Conservation (phyloP, 768 basidiomycete species). For the Austroboletus festivus region DNA sequence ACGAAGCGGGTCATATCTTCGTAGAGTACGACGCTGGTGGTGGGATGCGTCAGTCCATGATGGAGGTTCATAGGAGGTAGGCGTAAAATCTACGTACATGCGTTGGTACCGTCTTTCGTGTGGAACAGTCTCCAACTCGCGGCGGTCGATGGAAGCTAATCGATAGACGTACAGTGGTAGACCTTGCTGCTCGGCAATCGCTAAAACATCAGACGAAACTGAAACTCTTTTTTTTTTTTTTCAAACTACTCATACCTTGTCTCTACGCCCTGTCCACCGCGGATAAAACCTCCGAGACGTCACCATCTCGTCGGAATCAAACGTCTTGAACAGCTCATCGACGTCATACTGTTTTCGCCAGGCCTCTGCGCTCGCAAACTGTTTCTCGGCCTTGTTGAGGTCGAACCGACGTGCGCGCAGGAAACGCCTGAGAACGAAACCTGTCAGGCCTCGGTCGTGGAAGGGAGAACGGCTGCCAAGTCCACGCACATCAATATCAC, state of each 20-base stretch:
- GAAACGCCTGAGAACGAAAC: conserved; percentile 83
- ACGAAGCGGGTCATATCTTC: conserved; percentile 66
- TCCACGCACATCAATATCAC: conserved; percentile 63
- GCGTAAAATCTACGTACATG: conserved; percentile 48
- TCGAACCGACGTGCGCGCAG: conserved; percentile 77
- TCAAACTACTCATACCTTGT: conserved; percentile 51
- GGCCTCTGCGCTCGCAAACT: conserved; percentile 62
- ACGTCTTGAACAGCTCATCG: conserved; percentile 57
- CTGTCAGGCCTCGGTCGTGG: too few species aligned
- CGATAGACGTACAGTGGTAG: conserved; percentile 76
- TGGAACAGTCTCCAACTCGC: conserved; percentile 56
- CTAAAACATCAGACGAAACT: neutral
- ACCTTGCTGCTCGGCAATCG: conserved; percentile 45
- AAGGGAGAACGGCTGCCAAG: neutral
- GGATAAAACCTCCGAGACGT: conserved; percentile 64
- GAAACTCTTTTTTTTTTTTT: neutral
- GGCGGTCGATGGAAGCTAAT: conserved; percentile 59
- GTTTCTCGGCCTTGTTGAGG: conserved; percentile 57
- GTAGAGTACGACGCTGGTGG: conserved; percentile 60
- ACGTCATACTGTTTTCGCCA: conserved; percentile 69
- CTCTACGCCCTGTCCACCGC: conserved; percentile 75
- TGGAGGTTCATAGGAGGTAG: neutral
- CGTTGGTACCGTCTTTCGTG: conserved; percentile 59
- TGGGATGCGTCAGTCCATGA: neutral
- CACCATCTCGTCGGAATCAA: conserved; percentile 60